Conservation (phyloP, 768 basidiomycete genomes). For the Psilocybe sp. region DNA sequence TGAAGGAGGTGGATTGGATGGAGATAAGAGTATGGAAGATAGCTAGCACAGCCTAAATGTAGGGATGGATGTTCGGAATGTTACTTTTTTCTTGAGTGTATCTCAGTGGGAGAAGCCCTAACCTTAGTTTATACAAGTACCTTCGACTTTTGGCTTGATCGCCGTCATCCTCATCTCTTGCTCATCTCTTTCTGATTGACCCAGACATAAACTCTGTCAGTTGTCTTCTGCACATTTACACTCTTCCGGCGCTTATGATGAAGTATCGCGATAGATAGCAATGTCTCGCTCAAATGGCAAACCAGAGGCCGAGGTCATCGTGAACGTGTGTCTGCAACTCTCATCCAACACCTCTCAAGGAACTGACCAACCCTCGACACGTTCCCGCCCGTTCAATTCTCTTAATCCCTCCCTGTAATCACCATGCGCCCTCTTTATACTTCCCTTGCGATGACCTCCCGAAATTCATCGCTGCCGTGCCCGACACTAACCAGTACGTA, state of each 20-base stretch:
- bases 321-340: conserved; percentile 45
- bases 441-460: too few relatives aligned
- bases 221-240: not conserved
- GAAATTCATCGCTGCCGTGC: too few relatives aligned
- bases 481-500: conserved; percentile 51
- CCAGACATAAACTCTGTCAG: too few relatives aligned
- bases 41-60: too few relatives aligned
- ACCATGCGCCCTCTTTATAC: not conserved
- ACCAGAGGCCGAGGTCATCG: conserved; percentile 63
- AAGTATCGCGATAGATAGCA: not conserved
- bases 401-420: not conserved
- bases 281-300: conserved; percentile 50
- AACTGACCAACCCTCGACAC: not conserved
- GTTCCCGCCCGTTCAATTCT: not conserved
- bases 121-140: too few relatives aligned
- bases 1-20: conserved; percentile 25
- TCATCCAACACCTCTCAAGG: not conserved
- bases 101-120: too few relatives aligned
- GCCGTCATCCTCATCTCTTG: too few relatives aligned
- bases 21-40: not conserved
- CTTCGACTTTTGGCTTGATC: too few relatives aligned
- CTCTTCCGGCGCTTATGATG: not conserved
- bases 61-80: too few relatives aligned
- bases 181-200: too few relatives aligned
- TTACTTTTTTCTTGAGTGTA: too few relatives aligned